These are phyloP conservation scores for Cetradonia linearis DNA, from an alignment of 495 filamentous ascomycete genomes.

Conservation along the genomic window DNA sequence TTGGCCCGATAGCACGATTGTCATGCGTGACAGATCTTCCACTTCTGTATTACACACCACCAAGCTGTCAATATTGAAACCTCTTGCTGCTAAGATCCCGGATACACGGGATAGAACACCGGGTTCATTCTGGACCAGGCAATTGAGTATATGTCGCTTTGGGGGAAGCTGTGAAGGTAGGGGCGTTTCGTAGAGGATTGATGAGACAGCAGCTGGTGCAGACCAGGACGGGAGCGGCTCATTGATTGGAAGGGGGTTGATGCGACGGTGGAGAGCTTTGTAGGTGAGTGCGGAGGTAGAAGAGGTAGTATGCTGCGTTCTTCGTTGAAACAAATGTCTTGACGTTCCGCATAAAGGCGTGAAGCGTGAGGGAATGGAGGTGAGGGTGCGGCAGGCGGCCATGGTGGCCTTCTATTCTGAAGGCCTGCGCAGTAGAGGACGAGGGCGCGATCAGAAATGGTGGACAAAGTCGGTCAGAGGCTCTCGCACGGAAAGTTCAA, in stretches of 20 bases:
- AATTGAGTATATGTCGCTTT: slow-evolving; percentile 93
- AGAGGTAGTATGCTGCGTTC: slow-evolving; percentile 37
- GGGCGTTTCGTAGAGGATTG: slow-evolving; percentile 97
- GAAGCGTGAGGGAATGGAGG: slow-evolving; percentile 14
- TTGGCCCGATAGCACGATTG: slow-evolving; percentile 90
- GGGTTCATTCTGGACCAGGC: slow-evolving; percentile 96
- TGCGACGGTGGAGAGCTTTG: slow-evolving; percentile 89
- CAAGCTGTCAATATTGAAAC: slow-evolving; percentile 98
- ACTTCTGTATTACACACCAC: slow-evolving; percentile 98
- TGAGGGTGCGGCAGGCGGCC: slow-evolving; percentile 21
- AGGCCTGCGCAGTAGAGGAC: not conserved
- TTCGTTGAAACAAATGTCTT: slow-evolving; percentile 10
- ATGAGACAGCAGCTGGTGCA: slow-evolving; percentile 87
- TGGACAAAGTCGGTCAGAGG: not conserved
- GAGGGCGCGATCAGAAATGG: not conserved
- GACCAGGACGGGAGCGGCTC: slow-evolving; percentile 77
- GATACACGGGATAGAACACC: slow-evolving; percentile 94
- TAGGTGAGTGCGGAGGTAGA: slow-evolving; percentile 93
- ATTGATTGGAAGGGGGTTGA: slow-evolving; percentile 65
- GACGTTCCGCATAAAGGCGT: slow-evolving; percentile 12
- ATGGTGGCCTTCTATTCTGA: slow-evolving; percentile 14
- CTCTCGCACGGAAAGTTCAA: not conserved
- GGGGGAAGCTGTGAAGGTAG: slow-evolving; percentile 70
- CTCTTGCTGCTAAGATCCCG: slow-evolving; percentile 87
- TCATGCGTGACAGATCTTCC: slow-evolving; percentile 96